Percentiles rank a stretch among this genome's conserved stretches.
Conservation (phyloP, 495 filamentous ascomycete species). For the Trichoderma erinaceum region DNA sequence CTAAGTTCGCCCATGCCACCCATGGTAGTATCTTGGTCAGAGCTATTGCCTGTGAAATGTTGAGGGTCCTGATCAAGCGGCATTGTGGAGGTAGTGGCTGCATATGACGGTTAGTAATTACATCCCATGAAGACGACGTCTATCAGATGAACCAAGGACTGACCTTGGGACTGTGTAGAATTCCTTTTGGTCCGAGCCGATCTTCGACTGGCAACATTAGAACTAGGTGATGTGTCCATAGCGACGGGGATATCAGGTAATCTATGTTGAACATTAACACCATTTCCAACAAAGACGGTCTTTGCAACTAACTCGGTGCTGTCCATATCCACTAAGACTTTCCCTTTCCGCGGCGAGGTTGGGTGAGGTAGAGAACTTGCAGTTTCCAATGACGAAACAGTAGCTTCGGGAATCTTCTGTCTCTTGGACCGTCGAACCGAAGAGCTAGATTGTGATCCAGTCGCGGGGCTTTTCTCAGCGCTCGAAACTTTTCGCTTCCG, state of each 20-base stretch:
- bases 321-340: constrained; percentile 68
- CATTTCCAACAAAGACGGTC: not conserved
- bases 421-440: constrained; percentile 50
- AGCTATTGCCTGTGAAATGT: not conserved
- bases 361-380: constrained; percentile 32
- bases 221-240: not conserved
- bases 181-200: constrained; percentile 60
- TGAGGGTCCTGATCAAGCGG: not conserved
- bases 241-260: not conserved
- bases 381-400: constrained; percentile 21
- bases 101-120: constrained; percentile 17
- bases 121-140: constrained; percentile 16
- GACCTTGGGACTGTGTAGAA: constrained; percentile 14
- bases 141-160: constrained; percentile 14
- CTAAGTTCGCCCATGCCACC: constrained; percentile 49
- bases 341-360: constrained; percentile 55
- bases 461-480: constrained; percentile 27
- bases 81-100: constrained; percentile 20
- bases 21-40: constrained; percentile 48
- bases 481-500: constrained; percentile 37
- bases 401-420: constrained; percentile 33
- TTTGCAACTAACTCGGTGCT: constrained; percentile 60
- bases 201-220: constrained; percentile 47
- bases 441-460: constrained; percentile 20
- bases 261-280: constrained; percentile 17